A percentile compares a stretch with the other conserved stretches of the same genome.
Evolutionary conservation across 441 rosid genomes (phyloP).

Genomic region (Erodium moschatum): DNA sequence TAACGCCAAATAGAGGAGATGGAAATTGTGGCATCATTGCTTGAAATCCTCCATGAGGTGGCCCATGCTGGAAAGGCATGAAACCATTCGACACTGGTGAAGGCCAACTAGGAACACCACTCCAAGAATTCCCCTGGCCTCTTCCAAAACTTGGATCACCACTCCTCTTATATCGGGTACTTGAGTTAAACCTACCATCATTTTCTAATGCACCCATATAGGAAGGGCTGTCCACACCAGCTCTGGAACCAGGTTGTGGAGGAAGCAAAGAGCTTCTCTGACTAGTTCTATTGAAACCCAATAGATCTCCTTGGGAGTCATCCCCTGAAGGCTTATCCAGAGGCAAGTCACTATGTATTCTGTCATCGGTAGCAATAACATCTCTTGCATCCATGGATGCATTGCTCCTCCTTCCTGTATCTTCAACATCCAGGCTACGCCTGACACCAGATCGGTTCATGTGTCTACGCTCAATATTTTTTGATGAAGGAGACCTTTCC

Average conservation of each 20-base stretch:
- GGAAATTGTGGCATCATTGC: slow-evolving; percentile 74
- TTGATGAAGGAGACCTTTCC: slow-evolving; percentile 79
- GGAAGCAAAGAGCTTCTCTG: slow-evolving; percentile 41
- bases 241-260: slow-evolving; percentile 52
- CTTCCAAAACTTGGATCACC: slow-evolving; percentile 58
- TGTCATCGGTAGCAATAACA: too few species aligned
- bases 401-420: slow-evolving; percentile 52
- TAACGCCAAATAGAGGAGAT: slow-evolving; percentile 66
- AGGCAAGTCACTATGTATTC: slow-evolving; percentile 20
- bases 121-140: slow-evolving; percentile 84
- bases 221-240: slow-evolving; percentile 58
- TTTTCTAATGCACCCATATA: slow-evolving; percentile 58
- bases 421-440: slow-evolving; percentile 66
- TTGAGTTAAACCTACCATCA: slow-evolving; percentile 41
- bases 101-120: slow-evolving; percentile 82
- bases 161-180: slow-evolving; percentile 54
- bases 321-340: slow-evolving; percentile 47
- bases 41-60: slow-evolving; percentile 73
- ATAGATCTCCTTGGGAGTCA: slow-evolving; percentile 54
- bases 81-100: slow-evolving; percentile 70
- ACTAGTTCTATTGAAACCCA: slow-evolving; percentile 44
- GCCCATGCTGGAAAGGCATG: slow-evolving; percentile 83
- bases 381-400: too few species aligned
- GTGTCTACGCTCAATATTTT: slow-evolving; percentile 68
- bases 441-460: slow-evolving; percentile 44